Evolutionary conservation across 1,139 yeast species (phyloP).

Genomic region (Kazachstania sp.): DNA sequence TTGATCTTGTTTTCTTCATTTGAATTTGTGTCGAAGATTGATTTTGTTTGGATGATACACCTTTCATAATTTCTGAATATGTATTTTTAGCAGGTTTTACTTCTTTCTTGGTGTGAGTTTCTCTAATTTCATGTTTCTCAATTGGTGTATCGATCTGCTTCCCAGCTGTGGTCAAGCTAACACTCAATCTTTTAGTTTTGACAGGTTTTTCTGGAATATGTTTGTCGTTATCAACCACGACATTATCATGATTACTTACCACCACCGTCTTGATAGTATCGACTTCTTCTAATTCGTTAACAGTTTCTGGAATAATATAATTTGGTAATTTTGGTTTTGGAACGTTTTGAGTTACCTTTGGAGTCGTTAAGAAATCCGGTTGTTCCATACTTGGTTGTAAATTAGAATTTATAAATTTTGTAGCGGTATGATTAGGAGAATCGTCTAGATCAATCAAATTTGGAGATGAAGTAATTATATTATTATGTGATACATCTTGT

Average conservation of each 20-base stretch:
- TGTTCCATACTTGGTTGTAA: conserved; percentile 12
- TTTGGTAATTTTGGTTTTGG: conserved; percentile 8
- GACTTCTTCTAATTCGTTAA: neutral
- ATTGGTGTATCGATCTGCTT: conserved; percentile 9
- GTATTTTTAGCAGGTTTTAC: neutral
- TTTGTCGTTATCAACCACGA: neutral
- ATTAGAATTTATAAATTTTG: conserved; percentile 4
- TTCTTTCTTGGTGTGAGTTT: neutral
- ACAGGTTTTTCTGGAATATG: neutral
- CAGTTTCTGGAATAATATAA: neutral
- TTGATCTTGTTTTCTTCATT: neutral
- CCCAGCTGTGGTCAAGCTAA: conserved; percentile 1
- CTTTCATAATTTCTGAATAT: conserved; percentile 1
- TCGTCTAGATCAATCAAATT: conserved; percentile 31
- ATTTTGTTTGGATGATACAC: neutral
- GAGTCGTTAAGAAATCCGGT: conserved; percentile 26
- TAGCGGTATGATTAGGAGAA: conserved; percentile 4
- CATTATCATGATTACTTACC: neutral
- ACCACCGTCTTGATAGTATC: neutral
- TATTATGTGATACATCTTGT: neutral
- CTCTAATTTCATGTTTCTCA: neutral
- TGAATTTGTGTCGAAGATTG: neutral
- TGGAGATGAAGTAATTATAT: conserved; percentile 18
- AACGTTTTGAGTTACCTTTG: conserved; percentile 7
- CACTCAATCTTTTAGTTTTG: neutral